Evolutionary conservation across 345 rosid genomes (phyloP).

Genomic region (Eucalyptus rudis): DNA sequence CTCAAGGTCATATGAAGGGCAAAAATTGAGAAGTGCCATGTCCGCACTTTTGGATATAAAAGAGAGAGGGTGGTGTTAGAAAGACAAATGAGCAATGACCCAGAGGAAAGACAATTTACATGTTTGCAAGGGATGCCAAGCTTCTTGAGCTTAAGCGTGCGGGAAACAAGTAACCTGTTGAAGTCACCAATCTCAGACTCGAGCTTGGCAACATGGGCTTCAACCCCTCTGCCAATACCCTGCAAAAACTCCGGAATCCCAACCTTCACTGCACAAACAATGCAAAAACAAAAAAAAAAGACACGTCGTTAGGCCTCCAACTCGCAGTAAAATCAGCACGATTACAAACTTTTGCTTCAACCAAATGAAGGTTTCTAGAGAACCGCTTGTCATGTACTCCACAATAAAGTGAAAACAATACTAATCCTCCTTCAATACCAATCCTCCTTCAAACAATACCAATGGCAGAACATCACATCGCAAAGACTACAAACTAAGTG

Average conservation of each 20-base stretch:
- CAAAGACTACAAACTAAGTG: neutral
- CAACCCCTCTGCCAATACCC: slow-evolving; percentile 85
- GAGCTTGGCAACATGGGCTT: slow-evolving; percentile 67
- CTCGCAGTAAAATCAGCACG: fast-evolving
- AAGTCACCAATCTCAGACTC: slow-evolving; percentile 80
- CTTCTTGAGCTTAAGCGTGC: slow-evolving; percentile 84
- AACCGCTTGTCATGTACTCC: neutral
- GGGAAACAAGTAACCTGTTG: slow-evolving; percentile 59
- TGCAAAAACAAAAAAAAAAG: neutral
- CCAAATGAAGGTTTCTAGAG: neutral
- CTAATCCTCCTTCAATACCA: no score
- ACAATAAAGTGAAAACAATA: neutral
- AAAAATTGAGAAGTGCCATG: neutral
- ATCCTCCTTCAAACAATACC: no score
- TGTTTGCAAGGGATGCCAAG: slow-evolving; percentile 92
- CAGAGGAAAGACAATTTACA: slow-evolving; percentile 17
- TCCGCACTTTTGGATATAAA: neutral
- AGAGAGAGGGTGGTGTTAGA: neutral
- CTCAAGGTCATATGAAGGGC: neutral
- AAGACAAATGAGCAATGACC: neutral
- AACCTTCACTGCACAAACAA: slow-evolving; percentile 51
- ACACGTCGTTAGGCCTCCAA: neutral
- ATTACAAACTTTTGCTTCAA: neutral
- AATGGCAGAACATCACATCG: neutral
- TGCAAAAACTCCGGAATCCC: slow-evolving; percentile 87